Base-by-base conservation (phyloP, 768 basidiomycete species). In the Tephrocybe sp. region DNA sequence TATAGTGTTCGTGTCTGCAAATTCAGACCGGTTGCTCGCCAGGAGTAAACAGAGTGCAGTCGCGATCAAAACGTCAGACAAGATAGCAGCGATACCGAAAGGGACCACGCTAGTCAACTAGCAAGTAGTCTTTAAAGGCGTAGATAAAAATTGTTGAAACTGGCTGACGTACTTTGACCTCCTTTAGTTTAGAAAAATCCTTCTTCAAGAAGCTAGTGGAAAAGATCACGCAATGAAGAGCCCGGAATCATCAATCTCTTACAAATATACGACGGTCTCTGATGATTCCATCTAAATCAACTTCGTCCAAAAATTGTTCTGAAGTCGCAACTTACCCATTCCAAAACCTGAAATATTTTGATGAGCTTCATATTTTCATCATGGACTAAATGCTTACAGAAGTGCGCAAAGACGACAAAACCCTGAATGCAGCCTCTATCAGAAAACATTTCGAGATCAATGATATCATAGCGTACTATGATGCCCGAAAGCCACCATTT, bases 31-130 rank as follows among this genome's bases (percentile, higher is more conserved):
- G 47, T 69, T 75, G 45, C 59, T 70, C 28, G 69, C 58, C 19
- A 80, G 60, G 13, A 75, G 63, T 15, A 72, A 43, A 44, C 76
- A 78, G 2, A 80, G 64, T 5, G 71, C 68, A 3, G 51, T 57
- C 9, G 77, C 72, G 46, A 80, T 76, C 12, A 70, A 49, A 24
- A 79, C 63, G 53, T 80, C 79, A 6, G 78, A 78, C 31, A 74
- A 35, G 18, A 79, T 68, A 11, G 75, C 73, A 12, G 63, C 63
- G 13, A 76, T 48, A 4, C 70, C 77, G 55, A 79, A 79, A 4
- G 78, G 78, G 15, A 76, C 54, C 2, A 69, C 74, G 5, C 66
- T 64, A 12, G 55, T 61, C 16, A 66, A 61, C 74, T 75, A 12
- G 42, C 28, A 32, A 8, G 27, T 24, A 12, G 18, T 22, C 44